Evolutionary conservation across 371 early-diverging fungal genomes (phyloP).

Genomic region (Rhizopus delemar): DNA sequence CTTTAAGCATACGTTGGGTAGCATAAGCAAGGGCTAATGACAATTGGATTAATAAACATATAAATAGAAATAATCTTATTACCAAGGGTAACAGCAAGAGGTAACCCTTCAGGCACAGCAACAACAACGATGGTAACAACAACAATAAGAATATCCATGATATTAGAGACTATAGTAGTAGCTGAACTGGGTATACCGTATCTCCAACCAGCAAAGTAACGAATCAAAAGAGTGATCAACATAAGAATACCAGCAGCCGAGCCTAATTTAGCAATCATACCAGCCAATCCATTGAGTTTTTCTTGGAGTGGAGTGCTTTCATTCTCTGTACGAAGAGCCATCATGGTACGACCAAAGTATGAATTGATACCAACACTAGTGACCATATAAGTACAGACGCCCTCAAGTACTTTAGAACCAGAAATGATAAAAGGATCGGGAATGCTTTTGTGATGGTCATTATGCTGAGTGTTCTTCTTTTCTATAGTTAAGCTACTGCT

Average conservation of each 20-base stretch:
- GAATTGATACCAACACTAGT: slow-evolving; percentile 73
- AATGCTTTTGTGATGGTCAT: slow-evolving; percentile 17
- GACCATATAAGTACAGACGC: slow-evolving; percentile 75
- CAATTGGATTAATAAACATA: slow-evolving; percentile 1
- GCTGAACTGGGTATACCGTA: slow-evolving; percentile 28
- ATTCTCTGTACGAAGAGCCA: slow-evolving; percentile 62
- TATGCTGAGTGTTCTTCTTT: neutral
- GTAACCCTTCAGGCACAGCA: slow-evolving; percentile 82
- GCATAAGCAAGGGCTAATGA: slow-evolving; percentile 72
- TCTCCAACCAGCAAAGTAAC: slow-evolving; percentile 57
- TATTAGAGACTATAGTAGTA: slow-evolving; percentile 48
- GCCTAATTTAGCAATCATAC: slow-evolving; percentile 74
- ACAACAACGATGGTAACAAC: slow-evolving; percentile 78
- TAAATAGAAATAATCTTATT: slow-evolving; percentile 2
- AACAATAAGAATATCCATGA: slow-evolving; percentile 69
- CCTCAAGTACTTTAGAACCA: slow-evolving; percentile 78
- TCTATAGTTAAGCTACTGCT: slow-evolving; percentile 7
- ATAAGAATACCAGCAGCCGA: slow-evolving; percentile 66
- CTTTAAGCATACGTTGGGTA: slow-evolving; percentile 81
- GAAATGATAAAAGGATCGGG: slow-evolving; percentile 77
- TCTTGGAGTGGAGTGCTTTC: slow-evolving; percentile 76
- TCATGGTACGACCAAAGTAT: slow-evolving; percentile 78
- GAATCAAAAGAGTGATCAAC: slow-evolving; percentile 63
- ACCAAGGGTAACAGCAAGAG: slow-evolving; percentile 73
- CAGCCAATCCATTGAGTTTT: slow-evolving; percentile 68